Percentiles rank a stretch among this genome's conserved stretches.
These are phyloP conservation scores for Lactifluus rugatus DNA, from an alignment of 768 basidiomycete genomes.

Conservation along the genomic window DNA sequence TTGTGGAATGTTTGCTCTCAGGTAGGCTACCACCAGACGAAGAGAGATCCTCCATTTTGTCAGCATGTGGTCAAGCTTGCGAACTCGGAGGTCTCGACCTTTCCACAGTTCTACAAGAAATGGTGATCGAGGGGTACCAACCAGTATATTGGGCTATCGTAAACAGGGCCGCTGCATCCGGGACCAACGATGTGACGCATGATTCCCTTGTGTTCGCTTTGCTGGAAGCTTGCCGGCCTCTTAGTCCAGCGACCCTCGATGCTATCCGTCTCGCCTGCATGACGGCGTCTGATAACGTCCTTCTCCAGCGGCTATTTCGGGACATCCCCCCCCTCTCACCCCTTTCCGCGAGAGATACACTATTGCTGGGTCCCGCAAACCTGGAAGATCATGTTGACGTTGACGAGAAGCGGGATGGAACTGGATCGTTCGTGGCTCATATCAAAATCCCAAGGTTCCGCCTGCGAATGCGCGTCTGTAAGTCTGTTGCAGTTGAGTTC, in stretches of 20 bases:
- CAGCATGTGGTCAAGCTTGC: conserved; percentile 57
- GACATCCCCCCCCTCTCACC: conserved; percentile 41
- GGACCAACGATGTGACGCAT: conserved; percentile 19
- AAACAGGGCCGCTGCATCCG: conserved; percentile 31
- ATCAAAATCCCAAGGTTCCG: conserved; percentile 52
- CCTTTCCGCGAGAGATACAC: conserved; percentile 43
- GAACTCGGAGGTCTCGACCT: conserved; percentile 39
- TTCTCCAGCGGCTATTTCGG: conserved; percentile 49
- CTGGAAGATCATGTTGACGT: conserved; percentile 46
- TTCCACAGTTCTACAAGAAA: conserved; percentile 50
- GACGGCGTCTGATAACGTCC: conserved; percentile 45
- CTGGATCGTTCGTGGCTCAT: conserved; percentile 42
- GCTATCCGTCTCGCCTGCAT: conserved; percentile 62
- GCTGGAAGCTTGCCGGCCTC: conserved; percentile 34
- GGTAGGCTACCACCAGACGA: background rate
- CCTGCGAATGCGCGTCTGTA: conserved; percentile 56
- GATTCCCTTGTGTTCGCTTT: conserved; percentile 37
- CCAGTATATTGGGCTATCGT: conserved; percentile 69
- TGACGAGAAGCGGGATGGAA: conserved; percentile 31
- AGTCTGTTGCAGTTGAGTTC: conserved; percentile 51
- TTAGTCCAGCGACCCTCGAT: conserved; percentile 24
- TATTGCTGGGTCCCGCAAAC: conserved; percentile 28
- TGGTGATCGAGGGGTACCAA: conserved; percentile 50
- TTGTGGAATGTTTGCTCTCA: background rate
- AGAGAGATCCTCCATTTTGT: conserved; percentile 31